Conservation (phyloP, 2,329 filamentous ascomycete genomes). For the Boeremia exigua region DNA sequence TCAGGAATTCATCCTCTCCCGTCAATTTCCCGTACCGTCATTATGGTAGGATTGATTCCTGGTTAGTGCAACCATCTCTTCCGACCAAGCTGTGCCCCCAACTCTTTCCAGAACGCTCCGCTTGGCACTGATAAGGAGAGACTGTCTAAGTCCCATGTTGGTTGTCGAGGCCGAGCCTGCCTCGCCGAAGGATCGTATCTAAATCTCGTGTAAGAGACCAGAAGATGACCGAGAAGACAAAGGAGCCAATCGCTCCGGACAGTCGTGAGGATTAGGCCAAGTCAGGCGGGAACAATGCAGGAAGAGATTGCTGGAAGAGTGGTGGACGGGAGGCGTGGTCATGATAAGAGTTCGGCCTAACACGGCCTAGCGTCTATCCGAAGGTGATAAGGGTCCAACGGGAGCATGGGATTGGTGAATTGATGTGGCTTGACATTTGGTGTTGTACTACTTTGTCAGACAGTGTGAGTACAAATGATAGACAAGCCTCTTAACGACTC, state of each 20-base stretch:
- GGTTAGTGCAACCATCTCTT: conserved; percentile 17
- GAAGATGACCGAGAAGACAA: background rate
- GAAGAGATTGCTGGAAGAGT: conserved; percentile 17
- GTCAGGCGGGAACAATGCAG: conserved; percentile 15
- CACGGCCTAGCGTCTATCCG: conserved; percentile 1
- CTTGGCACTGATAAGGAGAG: conserved; percentile 45
- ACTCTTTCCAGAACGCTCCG: conserved; percentile 17
- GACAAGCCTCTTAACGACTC: conserved; percentile 5
- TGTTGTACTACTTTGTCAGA: conserved; percentile 25
- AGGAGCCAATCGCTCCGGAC: conserved; percentile 17
- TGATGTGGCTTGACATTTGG: conserved; percentile 10
- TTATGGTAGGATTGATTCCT: conserved; percentile 10
- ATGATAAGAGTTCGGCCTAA: conserved; percentile 30
- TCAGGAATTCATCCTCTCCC: conserved; percentile 3
- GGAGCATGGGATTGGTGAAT: conserved; percentile 19
- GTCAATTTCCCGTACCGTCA: conserved; percentile 19
- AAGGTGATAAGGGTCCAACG: conserved; percentile 7
- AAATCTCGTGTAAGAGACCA: conserved; percentile 18
- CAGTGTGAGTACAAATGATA: conserved; percentile 8
- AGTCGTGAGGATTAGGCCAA: conserved; percentile 19
- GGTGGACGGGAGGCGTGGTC: conserved; percentile 24
- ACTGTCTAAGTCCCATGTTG: conserved; percentile 14
- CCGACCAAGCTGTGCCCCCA: conserved; percentile 26
- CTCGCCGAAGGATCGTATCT: conserved; percentile 10
- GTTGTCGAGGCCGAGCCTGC: conserved; percentile 16